These are phyloP conservation scores for Papilionanthe hybrid DNA, from an alignment of 116 monocot genomes.

Conservation along the genomic window DNA sequence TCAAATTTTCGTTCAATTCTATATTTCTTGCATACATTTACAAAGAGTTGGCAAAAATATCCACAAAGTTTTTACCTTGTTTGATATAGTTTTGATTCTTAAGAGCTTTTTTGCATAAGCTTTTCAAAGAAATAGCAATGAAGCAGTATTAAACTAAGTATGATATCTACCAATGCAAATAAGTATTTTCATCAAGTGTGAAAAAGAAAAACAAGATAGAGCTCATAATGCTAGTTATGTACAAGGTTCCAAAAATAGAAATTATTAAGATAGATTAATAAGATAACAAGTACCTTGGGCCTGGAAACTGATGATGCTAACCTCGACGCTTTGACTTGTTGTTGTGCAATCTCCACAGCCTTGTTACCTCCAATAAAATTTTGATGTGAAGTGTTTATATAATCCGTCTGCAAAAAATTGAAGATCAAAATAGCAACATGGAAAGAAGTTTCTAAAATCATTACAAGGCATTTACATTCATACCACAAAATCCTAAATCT, in stretches of 20 bases:
- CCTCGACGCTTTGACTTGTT: slow-evolving; percentile 73
- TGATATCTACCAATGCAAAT: no score
- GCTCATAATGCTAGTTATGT: no score
- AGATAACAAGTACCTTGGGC: slow-evolving; percentile 48
- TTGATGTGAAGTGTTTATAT: slow-evolving; percentile 97
- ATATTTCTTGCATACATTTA: not conserved
- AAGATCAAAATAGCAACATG: not conserved
- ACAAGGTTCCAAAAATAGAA: not conserved
- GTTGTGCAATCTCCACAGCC: slow-evolving; percentile 80
- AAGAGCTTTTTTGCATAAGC: not conserved
- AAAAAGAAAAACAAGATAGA: no score
- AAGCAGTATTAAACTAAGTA: not conserved
- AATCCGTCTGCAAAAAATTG: slow-evolving; percentile 73
- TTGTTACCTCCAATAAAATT: slow-evolving; percentile 94
- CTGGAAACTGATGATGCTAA: slow-evolving; percentile 34
- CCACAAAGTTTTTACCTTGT: not conserved
- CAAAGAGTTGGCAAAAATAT: not conserved
- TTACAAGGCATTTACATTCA: no score
- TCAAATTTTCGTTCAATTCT: no score
- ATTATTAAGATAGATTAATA: not conserved
- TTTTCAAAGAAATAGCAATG: not conserved
- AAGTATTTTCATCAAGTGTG: no score
- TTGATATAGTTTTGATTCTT: not conserved
- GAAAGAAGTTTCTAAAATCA: not conserved
- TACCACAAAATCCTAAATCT: no score